Conservation (phyloP, 2,329 filamentous ascomycete species). For the Sporothrix sp. region DNA sequence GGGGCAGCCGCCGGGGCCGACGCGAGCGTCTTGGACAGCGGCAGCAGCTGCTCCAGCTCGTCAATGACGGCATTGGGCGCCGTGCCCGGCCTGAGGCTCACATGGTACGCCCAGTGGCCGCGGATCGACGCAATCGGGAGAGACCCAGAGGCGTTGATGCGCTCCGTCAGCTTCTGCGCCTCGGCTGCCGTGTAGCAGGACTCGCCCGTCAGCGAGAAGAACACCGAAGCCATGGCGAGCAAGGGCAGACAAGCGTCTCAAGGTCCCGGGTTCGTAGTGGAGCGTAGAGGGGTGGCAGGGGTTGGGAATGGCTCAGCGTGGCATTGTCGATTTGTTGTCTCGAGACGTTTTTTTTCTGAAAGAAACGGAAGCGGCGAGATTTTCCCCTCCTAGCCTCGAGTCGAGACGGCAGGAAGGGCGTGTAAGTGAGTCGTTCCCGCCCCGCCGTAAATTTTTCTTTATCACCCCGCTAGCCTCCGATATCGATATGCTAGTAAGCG, state of each 20-base stretch:
- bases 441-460: conserved; percentile 4
- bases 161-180: conserved; percentile 35
- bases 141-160: conserved; percentile 30
- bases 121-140: conserved; percentile 39
- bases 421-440: conserved; percentile 6
- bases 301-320: conserved; percentile 1
- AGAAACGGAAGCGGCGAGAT: no score
- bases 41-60: conserved; percentile 37
- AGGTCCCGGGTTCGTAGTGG: background rate
- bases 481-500: conserved; percentile 4
- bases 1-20: conserved; percentile 28
- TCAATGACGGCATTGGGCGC: conserved; percentile 32
- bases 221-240: conserved; percentile 15
- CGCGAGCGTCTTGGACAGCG: conserved; percentile 27
- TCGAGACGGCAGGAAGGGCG: background rate
- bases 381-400: conserved; percentile 1
- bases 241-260: background rate
- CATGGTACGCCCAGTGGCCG: conserved; percentile 56
- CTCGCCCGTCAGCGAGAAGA: conserved; percentile 18
- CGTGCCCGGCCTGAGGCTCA: conserved; percentile 44
- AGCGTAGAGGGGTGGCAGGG: background rate
- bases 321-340: conserved; percentile 8
- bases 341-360: background rate
- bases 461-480: conserved; percentile 2
- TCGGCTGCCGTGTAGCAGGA: conserved; percentile 40